These are phyloP conservation scores for Ceratocystis huliohia DNA, from an alignment of 2,329 filamentous ascomycete genomes.

Conservation along the genomic window DNA sequence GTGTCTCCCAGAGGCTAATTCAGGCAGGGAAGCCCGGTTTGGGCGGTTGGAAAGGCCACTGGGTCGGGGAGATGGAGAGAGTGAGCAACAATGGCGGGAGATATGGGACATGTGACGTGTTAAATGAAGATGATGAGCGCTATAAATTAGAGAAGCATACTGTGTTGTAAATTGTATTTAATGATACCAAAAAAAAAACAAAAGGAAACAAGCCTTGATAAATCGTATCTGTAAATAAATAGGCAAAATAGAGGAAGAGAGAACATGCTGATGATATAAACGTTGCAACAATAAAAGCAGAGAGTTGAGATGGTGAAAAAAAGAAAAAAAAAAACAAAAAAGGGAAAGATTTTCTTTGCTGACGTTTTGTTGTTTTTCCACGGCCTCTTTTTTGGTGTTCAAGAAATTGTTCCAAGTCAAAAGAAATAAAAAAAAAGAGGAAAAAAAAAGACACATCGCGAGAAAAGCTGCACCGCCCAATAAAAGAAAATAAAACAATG, in stretches of 20 bases:
- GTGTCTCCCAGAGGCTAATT: slow-evolving; percentile 65
- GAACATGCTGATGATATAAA: not conserved
- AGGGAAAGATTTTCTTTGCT: not conserved
- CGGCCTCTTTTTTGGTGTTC: slow-evolving; percentile 7
- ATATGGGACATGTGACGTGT: slow-evolving; percentile 40
- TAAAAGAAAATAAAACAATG: not conserved
- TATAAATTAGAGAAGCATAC: not conserved
- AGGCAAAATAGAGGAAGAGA: not conserved
- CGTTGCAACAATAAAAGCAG: not conserved
- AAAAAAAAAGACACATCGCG: slow-evolving; percentile 5
- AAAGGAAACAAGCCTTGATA: not conserved
- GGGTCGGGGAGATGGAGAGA: slow-evolving; percentile 39
- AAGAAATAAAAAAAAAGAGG: slow-evolving; percentile 8
- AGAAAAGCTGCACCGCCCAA: slow-evolving; percentile 6
- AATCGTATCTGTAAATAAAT: not conserved
- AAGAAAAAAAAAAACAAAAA: not conserved
- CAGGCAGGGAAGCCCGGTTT: slow-evolving; percentile 46
- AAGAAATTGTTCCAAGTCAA: not conserved
- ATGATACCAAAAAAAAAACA: not conserved
- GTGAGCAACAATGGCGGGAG: slow-evolving; percentile 47
- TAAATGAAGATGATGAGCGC: not conserved
- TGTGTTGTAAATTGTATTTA: too few species aligned
- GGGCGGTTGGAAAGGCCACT: slow-evolving; percentile 52
- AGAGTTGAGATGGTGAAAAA: slow-evolving; percentile 19
- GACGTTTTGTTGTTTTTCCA: slow-evolving; percentile 2